phyloP scores from a whole-genome alignment of 2,329 filamentous ascomycete genomes.

The Sporothrix euskadiensis region DNA sequence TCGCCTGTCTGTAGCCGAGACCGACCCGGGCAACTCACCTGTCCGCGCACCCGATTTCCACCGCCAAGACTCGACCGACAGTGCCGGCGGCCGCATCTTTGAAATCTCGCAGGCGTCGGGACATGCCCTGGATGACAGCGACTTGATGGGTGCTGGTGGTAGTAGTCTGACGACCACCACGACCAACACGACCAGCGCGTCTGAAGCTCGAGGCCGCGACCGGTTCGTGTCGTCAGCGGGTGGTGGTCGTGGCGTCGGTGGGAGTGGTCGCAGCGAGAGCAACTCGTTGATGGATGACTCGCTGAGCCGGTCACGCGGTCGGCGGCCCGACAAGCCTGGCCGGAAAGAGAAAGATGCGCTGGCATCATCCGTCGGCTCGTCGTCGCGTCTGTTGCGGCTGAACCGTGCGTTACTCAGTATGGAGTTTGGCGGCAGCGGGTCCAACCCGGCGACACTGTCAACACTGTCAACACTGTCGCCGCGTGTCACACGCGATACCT shows the following conservation, averaged over 20 bases:
- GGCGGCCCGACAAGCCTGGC: background rate
- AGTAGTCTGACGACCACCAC: background rate
- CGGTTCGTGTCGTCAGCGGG: background rate
- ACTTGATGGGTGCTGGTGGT: background rate
- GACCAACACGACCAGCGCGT: background rate
- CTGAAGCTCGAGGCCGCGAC: background rate
- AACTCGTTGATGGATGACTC: background rate
- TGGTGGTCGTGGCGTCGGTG: background rate
- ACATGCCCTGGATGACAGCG: constrained; percentile 34
- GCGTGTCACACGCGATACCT: constrained; percentile 20
- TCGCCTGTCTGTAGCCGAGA: background rate
- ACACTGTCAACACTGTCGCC: background rate
- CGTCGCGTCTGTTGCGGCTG: constrained; percentile 27
- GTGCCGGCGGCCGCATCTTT: constrained; percentile 59
- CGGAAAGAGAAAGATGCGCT: background rate
- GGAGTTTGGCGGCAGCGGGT: constrained; percentile 27
- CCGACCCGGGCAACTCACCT: background rate
- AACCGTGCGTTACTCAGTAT: constrained; percentile 29
- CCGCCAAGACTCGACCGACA: constrained; percentile 60
- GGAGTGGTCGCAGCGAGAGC: background rate
- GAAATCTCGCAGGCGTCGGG: constrained; percentile 54
- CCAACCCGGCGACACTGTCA: constrained; percentile 2
- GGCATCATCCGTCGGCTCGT: constrained; percentile 24
- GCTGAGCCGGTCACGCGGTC: background rate
- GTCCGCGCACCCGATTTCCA: constrained; percentile 33